These are phyloP conservation scores for Anastatica hierochuntica DNA, from an alignment of 345 rosid species.

Conservation along the genomic window DNA sequence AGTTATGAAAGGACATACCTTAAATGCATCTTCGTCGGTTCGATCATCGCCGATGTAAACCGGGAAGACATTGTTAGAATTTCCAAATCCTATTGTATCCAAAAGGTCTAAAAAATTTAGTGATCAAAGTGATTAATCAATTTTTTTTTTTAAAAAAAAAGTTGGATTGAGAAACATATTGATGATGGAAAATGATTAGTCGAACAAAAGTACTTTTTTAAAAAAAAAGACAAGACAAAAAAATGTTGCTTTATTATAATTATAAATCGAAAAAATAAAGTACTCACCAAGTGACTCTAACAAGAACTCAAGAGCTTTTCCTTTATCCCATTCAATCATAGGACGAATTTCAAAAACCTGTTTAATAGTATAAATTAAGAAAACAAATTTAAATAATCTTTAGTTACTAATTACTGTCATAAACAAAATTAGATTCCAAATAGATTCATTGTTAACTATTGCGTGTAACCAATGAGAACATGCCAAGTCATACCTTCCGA, in stretches of 20 bases:
- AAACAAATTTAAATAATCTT: not conserved
- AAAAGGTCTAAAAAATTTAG: too few species aligned
- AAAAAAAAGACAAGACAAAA: not conserved
- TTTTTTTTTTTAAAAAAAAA: too few species aligned
- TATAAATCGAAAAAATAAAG: too few species aligned
- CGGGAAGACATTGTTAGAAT: slow-evolving; percentile 65
- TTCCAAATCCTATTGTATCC: slow-evolving; percentile 58
- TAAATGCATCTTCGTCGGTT: slow-evolving; percentile 97
- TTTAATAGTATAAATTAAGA: not conserved
- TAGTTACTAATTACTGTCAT: too few species aligned
- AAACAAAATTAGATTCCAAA: too few species aligned
- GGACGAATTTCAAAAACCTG: slow-evolving; percentile 95
- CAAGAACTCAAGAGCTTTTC: slow-evolving; percentile 93
- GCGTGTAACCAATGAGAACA: slow-evolving; percentile 11
- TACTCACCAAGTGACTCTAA: slow-evolving; percentile 83
- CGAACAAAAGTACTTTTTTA: slow-evolving; percentile 4
- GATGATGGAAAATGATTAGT: slow-evolving; percentile 18
- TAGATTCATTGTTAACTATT: too few species aligned
- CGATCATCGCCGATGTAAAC: slow-evolving; percentile 90
- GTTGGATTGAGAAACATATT: not conserved
- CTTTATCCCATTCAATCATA: slow-evolving; percentile 88
- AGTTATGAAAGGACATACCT: slow-evolving; percentile 57
- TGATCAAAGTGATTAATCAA: too few species aligned
- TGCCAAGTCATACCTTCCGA: slow-evolving; percentile 51
- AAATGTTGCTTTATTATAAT: too few species aligned